A percentile compares a stretch with the other conserved stretches of the same genome.
These are phyloP conservation scores for Juglanconis sp. DNA, from an alignment of 2,329 filamentous ascomycete genomes.

Conservation along the genomic window DNA sequence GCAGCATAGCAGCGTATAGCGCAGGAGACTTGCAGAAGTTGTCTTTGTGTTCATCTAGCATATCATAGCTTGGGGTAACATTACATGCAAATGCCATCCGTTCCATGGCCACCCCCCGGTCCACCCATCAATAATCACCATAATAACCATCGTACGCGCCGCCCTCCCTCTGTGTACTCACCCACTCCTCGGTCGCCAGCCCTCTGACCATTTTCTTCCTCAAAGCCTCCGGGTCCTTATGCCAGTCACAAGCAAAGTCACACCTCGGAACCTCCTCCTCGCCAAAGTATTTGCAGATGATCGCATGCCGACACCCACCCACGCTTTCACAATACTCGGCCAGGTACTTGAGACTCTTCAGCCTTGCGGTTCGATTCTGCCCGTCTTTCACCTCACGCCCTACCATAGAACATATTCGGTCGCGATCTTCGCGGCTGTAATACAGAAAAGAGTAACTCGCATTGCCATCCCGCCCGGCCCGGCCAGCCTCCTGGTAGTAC, in stretches of 20 bases:
- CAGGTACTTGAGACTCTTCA: slow-evolving; percentile 64
- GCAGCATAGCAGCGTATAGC: too few relatives aligned
- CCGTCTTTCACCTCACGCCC: slow-evolving; percentile 44
- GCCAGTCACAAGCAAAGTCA: slow-evolving; percentile 75
- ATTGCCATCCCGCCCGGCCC: slow-evolving; percentile 85
- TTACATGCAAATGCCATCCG: not conserved
- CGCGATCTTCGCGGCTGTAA: slow-evolving; percentile 83
- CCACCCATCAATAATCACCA: slow-evolving; percentile 36
- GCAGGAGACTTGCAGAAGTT: not conserved
- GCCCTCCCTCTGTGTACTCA: slow-evolving; percentile 60
- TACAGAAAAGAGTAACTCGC: slow-evolving; percentile 85
- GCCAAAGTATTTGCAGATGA: slow-evolving; percentile 76
- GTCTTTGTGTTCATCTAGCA: not conserved
- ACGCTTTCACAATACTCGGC: slow-evolving; percentile 80
- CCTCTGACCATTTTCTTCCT: slow-evolving; percentile 54
- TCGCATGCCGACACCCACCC: slow-evolving; percentile 67
- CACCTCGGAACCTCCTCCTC: slow-evolving; percentile 59
- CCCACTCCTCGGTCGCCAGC: slow-evolving; percentile 59
- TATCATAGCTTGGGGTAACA: slow-evolving; percentile 15
- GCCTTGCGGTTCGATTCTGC: slow-evolving; percentile 46
- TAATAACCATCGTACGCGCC: slow-evolving; percentile 55
- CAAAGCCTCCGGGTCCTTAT: slow-evolving; percentile 63
- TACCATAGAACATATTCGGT: slow-evolving; percentile 63
- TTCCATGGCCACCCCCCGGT: not conserved
- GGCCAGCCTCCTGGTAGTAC: slow-evolving; percentile 92